A percentile compares a stretch with the other conserved stretches of the same genome.
Evolutionary conservation across 1,139 yeast genomes (phyloP).

Genomic region (Suhomyces yuchorum): DNA sequence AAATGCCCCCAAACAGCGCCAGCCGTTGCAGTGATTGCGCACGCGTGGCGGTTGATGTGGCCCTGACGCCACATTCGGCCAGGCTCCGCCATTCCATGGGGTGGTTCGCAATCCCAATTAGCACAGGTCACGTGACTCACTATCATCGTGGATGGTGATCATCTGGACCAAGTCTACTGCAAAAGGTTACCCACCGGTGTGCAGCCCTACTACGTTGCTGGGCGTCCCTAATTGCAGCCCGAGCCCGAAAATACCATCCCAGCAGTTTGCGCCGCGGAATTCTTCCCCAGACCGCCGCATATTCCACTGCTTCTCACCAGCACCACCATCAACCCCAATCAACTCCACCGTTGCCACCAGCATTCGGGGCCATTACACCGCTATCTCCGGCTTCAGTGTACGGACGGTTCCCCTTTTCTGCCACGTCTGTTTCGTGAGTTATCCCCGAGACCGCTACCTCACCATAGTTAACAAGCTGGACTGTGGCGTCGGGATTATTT

Average conservation of each 20-base stretch:
- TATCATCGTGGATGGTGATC: slow-evolving; percentile 12
- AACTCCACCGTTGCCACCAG: neutral
- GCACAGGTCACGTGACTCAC: slow-evolving; percentile 17
- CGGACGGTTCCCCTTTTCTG: neutral
- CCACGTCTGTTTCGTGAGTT: neutral
- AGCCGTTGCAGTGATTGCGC: neutral
- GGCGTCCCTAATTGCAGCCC: neutral
- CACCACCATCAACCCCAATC: neutral
- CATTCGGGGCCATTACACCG: neutral
- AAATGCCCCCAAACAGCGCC: neutral
- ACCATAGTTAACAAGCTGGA: neutral
- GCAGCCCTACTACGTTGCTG: neutral
- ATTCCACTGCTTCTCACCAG: neutral
- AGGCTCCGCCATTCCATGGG: slow-evolving; percentile 1
- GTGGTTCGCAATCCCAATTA: slow-evolving; percentile 9
- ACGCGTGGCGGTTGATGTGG: neutral
- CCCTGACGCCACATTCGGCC: neutral
- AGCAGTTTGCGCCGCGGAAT: neutral
- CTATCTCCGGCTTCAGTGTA: neutral
- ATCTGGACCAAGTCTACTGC: neutral
- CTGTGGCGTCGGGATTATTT: slow-evolving; percentile 1
- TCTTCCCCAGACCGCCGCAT: neutral
- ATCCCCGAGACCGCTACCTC: neutral
- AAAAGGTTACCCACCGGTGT: neutral
- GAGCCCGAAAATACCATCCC: neutral